Evolutionary conservation across 176 grass and related monocot genomes (phyloP).

Genomic region (Cenchrus americanus): DNA sequence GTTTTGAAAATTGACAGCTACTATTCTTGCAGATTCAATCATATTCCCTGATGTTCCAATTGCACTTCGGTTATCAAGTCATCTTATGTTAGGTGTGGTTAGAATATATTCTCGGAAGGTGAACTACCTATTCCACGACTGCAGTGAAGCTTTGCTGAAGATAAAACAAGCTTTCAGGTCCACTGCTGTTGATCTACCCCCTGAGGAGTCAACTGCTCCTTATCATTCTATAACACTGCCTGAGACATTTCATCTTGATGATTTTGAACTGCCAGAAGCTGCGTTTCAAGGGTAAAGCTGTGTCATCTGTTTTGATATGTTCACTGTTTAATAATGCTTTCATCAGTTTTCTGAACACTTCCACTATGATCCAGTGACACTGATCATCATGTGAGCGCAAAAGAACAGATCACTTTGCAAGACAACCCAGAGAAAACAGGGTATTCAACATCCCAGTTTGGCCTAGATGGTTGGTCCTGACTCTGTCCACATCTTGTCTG

Average conservation of each 20-base stretch:
- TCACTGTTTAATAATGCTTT: constrained; percentile 27
- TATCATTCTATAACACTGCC: constrained; percentile 99
- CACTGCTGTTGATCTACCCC: constrained; percentile 89
- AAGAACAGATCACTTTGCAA: constrained; percentile 99
- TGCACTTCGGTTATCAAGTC: constrained; percentile 96
- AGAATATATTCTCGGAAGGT: constrained; percentile 99
- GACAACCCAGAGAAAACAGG: constrained; percentile 83
- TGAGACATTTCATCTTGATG: constrained; percentile 99
- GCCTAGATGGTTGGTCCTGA: constrained; percentile 88
- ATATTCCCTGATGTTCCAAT: constrained; percentile 97
- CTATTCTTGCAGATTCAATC: constrained; percentile 86
- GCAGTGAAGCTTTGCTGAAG: constrained; percentile 96
- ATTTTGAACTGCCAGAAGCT: constrained; percentile 94
- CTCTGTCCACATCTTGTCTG: constrained; percentile 34
- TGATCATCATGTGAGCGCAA: constrained; percentile 95
- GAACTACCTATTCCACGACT: constrained; percentile 99
- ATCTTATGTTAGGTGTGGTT: constrained; percentile 95
- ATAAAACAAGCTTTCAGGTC: constrained; percentile 99
- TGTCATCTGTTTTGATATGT: background rate
- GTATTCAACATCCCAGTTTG: constrained; percentile 89
- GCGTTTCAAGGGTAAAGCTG: constrained; percentile 84
- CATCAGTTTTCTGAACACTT: constrained; percentile 35
- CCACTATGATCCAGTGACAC: constrained; percentile 60
- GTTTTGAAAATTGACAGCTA: background rate
- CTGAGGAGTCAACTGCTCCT: constrained; percentile 98